Conservation (phyloP, 257 asterid species). For the Solanum lignicaule region DNA sequence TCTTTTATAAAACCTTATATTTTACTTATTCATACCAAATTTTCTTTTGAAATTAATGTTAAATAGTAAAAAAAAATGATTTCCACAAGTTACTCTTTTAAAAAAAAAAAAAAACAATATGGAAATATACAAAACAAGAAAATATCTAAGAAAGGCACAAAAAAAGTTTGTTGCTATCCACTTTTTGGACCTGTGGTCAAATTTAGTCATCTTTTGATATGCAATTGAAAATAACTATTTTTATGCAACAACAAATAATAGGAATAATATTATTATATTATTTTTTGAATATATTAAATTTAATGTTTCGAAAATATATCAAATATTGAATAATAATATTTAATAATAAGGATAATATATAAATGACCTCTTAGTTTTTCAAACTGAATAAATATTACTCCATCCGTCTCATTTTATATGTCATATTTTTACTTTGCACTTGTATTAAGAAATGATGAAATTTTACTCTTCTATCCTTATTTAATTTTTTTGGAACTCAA, state of each 20-base stretch:
- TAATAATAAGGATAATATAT: too few relatives aligned
- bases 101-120: background rate
- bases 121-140: background rate
- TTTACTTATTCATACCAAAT: background rate
- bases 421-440: too few relatives aligned
- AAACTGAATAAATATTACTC: too few relatives aligned
- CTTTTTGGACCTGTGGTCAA: background rate
- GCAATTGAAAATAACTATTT: background rate
- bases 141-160: background rate
- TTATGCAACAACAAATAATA: background rate
- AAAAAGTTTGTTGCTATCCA: background rate
- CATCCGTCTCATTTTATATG: too few relatives aligned
- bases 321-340: too few relatives aligned
- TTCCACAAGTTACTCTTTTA: background rate
- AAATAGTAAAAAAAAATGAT: background rate
- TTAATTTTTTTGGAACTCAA: too few relatives aligned
- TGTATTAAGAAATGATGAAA: too few relatives aligned
- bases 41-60: background rate
- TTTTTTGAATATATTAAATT: too few relatives aligned
- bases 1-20: background rate
- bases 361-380: too few relatives aligned
- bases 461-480: too few relatives aligned
- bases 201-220: background rate
- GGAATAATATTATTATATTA: too few relatives aligned
- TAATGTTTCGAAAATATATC: too few relatives aligned